Base-by-base conservation (phyloP, 2,329 filamentous ascomycete genomes). In the Trematosphaeria pertusa region DNA sequence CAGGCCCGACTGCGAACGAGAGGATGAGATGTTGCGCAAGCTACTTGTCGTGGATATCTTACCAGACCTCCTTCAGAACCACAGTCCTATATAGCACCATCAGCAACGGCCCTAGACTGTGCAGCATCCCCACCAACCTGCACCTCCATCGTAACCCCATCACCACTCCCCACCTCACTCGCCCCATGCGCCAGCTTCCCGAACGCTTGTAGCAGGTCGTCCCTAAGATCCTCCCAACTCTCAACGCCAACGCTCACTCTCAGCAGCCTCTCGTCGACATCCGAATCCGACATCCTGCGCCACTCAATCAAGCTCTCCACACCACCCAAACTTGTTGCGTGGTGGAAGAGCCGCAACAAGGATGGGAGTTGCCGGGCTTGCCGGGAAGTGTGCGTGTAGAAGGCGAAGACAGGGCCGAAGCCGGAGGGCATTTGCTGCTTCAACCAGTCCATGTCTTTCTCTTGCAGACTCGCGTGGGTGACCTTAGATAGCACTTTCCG, bases 261-360 rank as follows among this genome's bases (percentile, higher is more conserved):
- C 71, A 97, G 64, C 69, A 97, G 71, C 47, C 83, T 78, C 64
- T 79, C 82, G 65, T 95, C 89, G 30, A 95, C 86, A 1, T 70
- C 78, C 3, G 73, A 62, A 77, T 99, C 94, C 48, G 86, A 87
- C 90, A 99, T 94, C 37, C 88, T 84, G 48, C 94, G 81, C 94
- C 94, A 99, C 81, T 99, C 94, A 60, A 99, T 92, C 76, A 97
- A 74, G 65, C 90, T 94, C 81, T 97, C 94, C 8, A 97, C 91
- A 4, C 94, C 93, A 2, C 94, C 94, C 20, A 97, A 74, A 70
- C 89, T 95, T 2, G 94, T 99, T 5, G 94, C 94, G 73, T 99
- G 94, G 61, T 96, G 90, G 77, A 97, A 97, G 34, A 96, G 80
- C 2, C 78, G 69, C 68, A 97, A 74, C 71, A 89, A 88, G 64